Evolutionary conservation across 1,139 yeast species (phyloP), one percentile per base, ranked within the genome.

Genomic region (Lodderomyces pseudojiufengensis): DNA sequence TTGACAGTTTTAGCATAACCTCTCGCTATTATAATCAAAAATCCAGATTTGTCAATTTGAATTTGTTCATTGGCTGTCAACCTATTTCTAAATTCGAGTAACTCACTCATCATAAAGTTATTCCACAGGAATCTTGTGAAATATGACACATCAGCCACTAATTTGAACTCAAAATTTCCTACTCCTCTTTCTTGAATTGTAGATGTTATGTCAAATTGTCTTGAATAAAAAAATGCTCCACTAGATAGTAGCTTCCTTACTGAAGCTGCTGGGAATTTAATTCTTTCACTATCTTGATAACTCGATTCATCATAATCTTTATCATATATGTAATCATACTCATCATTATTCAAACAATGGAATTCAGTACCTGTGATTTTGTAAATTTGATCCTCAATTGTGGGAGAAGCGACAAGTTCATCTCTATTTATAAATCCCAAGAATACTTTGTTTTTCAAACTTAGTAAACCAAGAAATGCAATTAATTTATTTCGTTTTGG

Each of bases 71-170:
- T 55, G 9, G 57, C 52, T 2, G 79, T 63, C 22, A 84, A 61
- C 32, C 85, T 54, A 33, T 69, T 69, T 36, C 92, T 61, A 55
- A 84, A 80, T 27, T 70, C 73, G 2, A 80, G 62, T 24, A 84
- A 56, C 45, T 81, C 85, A 9, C 65, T 57, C 24, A 76, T 69
- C 68, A 83, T 64, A 47, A 69, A 75, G 12, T 65, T 57, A 51
- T 84, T 84, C 92, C 94, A 84, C 46, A 79, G 67, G 50, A 77
- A 82, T 33, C 74, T 61, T 31, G 69, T 61, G 47, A 76, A 80
- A 49, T 75, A 79, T 3, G 65, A 59, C 10, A 66, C 61, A 41
- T 61, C 70, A 13, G 77, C 71, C 41, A 66, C 50, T 42, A 71
- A 55, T 32, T 43, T 47, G 40, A 59, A 63, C 5, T 68, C 66